Percentiles rank a stretch among this genome's conserved stretches.
These are phyloP conservation scores for Monosporozyma unispora DNA, from an alignment of 805 yeast genomes.

Conservation along the genomic window DNA sequence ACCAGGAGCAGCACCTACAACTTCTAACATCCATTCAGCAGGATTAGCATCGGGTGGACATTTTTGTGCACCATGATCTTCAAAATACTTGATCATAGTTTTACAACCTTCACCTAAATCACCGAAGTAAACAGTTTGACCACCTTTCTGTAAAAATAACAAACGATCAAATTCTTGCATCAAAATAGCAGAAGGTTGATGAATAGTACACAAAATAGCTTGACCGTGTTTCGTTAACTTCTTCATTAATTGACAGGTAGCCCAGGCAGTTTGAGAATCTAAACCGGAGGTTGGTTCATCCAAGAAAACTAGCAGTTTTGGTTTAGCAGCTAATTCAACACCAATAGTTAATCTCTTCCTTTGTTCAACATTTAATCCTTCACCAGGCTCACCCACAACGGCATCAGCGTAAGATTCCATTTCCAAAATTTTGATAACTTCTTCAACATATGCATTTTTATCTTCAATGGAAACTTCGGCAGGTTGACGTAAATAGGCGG, in stretches of 20 bases:
- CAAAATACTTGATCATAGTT: conserved; percentile 57
- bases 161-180: conserved; percentile 72
- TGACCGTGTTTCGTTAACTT: conserved; percentile 52
- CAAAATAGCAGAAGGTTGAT: conserved; percentile 77
- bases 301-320: conserved; percentile 48
- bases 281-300: conserved; percentile 66
- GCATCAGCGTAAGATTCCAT: conserved; percentile 63
- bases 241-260: conserved; percentile 52
- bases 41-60: conserved; percentile 71
- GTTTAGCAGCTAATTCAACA: conserved; percentile 60
- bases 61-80: conserved; percentile 50
- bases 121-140: conserved; percentile 68
- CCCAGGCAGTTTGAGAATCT: conserved; percentile 63
- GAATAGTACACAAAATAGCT: conserved; percentile 66
- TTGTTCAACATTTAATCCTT: conserved; percentile 57
- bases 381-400: conserved; percentile 65
- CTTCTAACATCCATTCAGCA: conserved; percentile 88
- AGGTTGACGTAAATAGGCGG: conserved; percentile 64
- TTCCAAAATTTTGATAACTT: conserved; percentile 52
- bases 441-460: conserved; percentile 58
- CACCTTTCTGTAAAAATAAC: conserved; percentile 60
- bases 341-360: conserved; percentile 56
- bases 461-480: conserved; percentile 40
- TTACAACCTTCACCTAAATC: conserved; percentile 50
- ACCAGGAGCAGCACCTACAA: conserved; percentile 78